phyloP scores from a whole-genome alignment of 768 basidiomycete genomes.

The Lactarius vividus region DNA sequence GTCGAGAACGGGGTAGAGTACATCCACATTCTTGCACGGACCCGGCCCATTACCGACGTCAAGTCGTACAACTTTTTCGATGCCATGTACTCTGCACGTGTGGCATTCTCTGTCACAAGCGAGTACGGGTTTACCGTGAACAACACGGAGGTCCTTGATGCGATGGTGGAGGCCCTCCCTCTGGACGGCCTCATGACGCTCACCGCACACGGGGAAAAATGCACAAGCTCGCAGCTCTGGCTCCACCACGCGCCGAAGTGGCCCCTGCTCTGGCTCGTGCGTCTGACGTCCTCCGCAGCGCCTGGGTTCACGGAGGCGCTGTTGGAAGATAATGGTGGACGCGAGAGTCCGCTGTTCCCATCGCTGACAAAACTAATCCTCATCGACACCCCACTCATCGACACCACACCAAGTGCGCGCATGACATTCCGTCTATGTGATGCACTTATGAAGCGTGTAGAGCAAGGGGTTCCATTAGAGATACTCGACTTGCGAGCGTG shows the following conservation, averaged over 20 bases:
- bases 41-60: not conserved
- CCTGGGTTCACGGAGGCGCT: not conserved
- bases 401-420: not conserved
- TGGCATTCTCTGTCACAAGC: not conserved
- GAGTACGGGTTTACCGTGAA: not conserved
- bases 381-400: too few species aligned
- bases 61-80: too few species aligned
- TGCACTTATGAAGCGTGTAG: not conserved
- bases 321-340: not conserved
- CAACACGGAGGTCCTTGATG: not conserved
- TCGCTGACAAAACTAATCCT: not conserved
- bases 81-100: not conserved
- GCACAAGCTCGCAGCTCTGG: not conserved
- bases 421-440: not conserved
- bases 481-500: slow-evolving; percentile 6
- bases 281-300: not conserved
- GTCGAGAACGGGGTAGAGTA: not conserved
- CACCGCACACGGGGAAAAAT: too few species aligned
- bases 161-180: not conserved
- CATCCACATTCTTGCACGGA: not conserved
- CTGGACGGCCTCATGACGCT: not conserved
- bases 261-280: not conserved
- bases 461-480: slow-evolving; percentile 8
- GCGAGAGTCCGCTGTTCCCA: not conserved
- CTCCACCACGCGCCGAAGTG: not conserved